Conservation (phyloP, 108 stramenopile species). For the Nannochloropsis gaditana region DNA sequence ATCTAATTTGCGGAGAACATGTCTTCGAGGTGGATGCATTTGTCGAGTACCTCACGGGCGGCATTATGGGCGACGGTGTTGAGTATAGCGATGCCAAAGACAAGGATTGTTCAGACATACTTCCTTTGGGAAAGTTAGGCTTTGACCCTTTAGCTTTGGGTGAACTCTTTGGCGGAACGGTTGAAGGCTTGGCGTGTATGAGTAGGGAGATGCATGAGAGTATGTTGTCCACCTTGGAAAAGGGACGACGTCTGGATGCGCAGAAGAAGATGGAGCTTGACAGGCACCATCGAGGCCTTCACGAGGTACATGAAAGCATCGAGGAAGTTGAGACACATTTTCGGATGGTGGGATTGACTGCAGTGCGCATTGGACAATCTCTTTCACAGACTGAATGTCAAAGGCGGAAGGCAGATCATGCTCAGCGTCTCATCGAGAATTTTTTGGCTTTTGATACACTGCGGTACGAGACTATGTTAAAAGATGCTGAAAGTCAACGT, state of each 20-base stretch:
- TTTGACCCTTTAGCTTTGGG: constrained; percentile 9
- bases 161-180: not conserved
- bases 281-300: not conserved
- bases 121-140: not conserved
- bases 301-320: not conserved
- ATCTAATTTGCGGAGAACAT: no score
- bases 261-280: not conserved
- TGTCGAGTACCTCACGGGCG: not conserved
- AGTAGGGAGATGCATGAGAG: not conserved
- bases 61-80: not conserved
- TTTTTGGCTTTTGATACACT: constrained; percentile 1
- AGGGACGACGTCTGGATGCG: not conserved
- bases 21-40: not conserved
- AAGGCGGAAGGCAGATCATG: not conserved
- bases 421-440: not conserved
- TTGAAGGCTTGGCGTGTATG: not conserved
- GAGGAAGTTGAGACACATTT: not conserved
- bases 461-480: not conserved
- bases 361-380: not conserved
- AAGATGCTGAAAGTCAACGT: not conserved
- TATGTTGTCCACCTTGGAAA: not conserved
- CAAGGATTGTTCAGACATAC: no score
- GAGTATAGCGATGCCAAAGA: no score
- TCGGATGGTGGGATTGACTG: not conserved
- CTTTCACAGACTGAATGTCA: not conserved